Conservation (phyloP, 73 alveolate genomes). For the Blepharisma stoltei region DNA sequence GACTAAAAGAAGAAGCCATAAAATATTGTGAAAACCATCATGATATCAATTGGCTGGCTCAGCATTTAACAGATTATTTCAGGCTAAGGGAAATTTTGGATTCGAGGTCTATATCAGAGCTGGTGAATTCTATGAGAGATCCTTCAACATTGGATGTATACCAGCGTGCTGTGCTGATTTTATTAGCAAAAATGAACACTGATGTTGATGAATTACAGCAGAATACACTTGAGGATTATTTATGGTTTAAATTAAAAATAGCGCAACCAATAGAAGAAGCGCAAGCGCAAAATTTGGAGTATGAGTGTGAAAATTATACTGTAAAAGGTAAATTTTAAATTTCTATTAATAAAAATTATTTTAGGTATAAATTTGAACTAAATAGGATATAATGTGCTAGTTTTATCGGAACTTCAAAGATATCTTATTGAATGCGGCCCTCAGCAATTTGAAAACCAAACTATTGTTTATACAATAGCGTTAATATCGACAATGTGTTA, state of each 20-base stretch:
- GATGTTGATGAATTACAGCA: constrained; percentile 2
- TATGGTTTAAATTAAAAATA: constrained; percentile 17
- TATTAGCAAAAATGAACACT: background rate
- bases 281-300: background rate
- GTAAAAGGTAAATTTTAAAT: background rate
- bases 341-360: too few species aligned
- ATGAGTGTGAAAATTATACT: background rate
- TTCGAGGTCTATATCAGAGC: background rate
- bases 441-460: background rate
- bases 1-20: background rate
- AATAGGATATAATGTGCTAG: background rate
- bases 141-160: background rate
- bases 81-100: background rate
- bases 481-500: background rate
- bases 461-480: constrained; percentile 10
- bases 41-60: background rate
- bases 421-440: constrained; percentile 22
- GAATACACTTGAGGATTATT: background rate
- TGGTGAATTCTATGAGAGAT: background rate
- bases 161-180: background rate
- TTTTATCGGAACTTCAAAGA: constrained; percentile 13
- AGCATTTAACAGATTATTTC: background rate
- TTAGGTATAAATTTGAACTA: too few species aligned
- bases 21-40: background rate
- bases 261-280: background rate